Base-by-base conservation (phyloP, 768 basidiomycete species). In the Boletus insuetus region DNA sequence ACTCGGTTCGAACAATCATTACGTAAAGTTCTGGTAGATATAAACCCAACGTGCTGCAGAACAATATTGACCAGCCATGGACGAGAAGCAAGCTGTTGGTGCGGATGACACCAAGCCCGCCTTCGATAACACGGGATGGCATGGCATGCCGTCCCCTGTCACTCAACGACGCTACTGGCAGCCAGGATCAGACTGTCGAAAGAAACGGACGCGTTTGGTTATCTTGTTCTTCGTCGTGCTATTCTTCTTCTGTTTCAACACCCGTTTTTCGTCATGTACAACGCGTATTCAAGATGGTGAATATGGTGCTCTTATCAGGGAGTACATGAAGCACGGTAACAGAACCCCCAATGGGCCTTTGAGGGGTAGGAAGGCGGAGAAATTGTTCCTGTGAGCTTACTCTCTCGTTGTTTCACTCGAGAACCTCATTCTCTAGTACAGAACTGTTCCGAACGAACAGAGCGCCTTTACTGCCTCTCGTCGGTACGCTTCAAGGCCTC, bases 381-480 rank as follows among this genome's bases (percentile, higher is more conserved):
- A 76, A 31, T 59, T 78, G 37, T 81, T 77, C 66, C 57, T 82
- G 79, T 79, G 56, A 62, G 79, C 51, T 8, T 47, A 34, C 49
- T 35, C 26, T 9, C 22, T 51, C 41, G 14, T 51, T 8, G 7
- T 35, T 34, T 32, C 9, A 3, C 4, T 24, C 44, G 24, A 26
- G 12, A 46, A 13, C 11, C 16, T 46, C 13, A 22, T 35, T 48
- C 32, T 49, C 13, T 17, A n/a, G n/a, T n/a, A 20, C 38, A 84
- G 84, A 64, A 73, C 79, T 11, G 70, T 85, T 34, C 83, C 83
- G 1, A 74, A 81, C 53, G 71, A 75, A 39, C 74, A 72, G 34
- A 82, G 75, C 55, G 82, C 82, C 11, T 67, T 78, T 29, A 69
- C 69, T 29, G 75, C 82, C 0, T 85, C 84, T 24, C 79, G 79